phyloP scores from a whole-genome alignment of 495 filamentous ascomycete species.

The Massariosphaeria phaeospora region DNA sequence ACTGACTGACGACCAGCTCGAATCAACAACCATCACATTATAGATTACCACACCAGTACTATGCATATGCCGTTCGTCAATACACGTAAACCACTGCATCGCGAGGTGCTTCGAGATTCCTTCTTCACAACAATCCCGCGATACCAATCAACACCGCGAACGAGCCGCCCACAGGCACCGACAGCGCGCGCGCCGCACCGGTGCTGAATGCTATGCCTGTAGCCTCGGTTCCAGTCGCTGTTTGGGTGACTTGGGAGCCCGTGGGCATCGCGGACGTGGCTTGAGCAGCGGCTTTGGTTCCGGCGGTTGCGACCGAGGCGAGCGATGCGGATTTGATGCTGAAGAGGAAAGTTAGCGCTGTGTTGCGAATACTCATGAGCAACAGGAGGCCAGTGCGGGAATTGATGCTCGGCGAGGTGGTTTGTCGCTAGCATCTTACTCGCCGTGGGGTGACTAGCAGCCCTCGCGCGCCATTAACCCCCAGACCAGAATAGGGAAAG shows the following conservation, averaged over 20 bases:
- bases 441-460: neutral
- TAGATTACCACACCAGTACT: no score
- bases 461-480: neutral
- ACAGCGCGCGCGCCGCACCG: constrained; percentile 18
- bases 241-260: constrained; percentile 2
- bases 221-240: constrained; percentile 7
- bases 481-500: neutral
- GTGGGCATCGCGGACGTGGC: constrained; percentile 5
- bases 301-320: constrained; percentile 15
- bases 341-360: no score
- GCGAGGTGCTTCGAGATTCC: neutral
- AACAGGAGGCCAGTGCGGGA: no score
- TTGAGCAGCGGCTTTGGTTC: neutral
- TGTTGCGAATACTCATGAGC: no score
- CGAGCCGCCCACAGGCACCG: constrained; percentile 19
- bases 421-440: neutral
- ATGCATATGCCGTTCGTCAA: no score
- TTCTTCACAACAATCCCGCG: constrained; percentile 29
- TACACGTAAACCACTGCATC: neutral
- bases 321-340: constrained; percentile 18
- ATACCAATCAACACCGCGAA: constrained; percentile 27
- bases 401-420: no score
- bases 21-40: no score
- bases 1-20: no score
- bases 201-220: constrained; percentile 2